These are phyloP conservation scores for Breviolum minutum DNA, from an alignment of 73 alveolate species.

Conservation along the genomic window DNA sequence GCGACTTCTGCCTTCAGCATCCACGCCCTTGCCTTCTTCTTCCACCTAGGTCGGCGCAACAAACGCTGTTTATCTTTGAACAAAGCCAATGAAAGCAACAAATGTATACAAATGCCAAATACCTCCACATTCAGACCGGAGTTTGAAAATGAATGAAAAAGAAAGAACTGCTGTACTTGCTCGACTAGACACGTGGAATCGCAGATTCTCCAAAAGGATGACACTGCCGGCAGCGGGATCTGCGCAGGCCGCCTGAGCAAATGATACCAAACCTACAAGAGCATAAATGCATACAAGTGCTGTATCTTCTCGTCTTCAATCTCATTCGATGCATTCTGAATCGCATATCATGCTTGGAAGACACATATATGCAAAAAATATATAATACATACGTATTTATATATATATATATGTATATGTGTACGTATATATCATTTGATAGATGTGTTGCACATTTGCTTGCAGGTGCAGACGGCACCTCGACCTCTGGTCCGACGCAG, in stretches of 20 bases:
- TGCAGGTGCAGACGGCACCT: background rate
- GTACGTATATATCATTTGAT: background rate
- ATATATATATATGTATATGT: background rate
- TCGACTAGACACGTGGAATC: constrained; percentile 97
- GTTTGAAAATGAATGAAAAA: too few relatives aligned
- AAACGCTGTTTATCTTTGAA: too few relatives aligned
- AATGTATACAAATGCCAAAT: too few relatives aligned
- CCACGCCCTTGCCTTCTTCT: constrained; percentile 95
- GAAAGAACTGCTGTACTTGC: background rate
- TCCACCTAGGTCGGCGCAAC: constrained; percentile 38
- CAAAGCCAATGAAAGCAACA: too few relatives aligned
- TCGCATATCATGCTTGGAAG: background rate
- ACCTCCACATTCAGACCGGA: too few relatives aligned
- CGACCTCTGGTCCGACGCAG: constrained; percentile 98
- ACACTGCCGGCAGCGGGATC: constrained; percentile 97
- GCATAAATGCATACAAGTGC: constrained; percentile 97
- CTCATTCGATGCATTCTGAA: background rate
- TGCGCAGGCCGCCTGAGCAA: constrained; percentile 96
- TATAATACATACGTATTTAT: constrained; percentile 72
- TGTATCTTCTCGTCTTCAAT: background rate
- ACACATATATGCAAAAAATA: background rate
- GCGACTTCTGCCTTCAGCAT: constrained; percentile 29
- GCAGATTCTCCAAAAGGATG: constrained; percentile 98
- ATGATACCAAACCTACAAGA: constrained; percentile 93
- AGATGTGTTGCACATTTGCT: too few relatives aligned